Evolutionary conservation across 805 yeast species (phyloP), one percentile per base, ranked within the genome.

Genomic region (Nakazawaea molendinolei): DNA sequence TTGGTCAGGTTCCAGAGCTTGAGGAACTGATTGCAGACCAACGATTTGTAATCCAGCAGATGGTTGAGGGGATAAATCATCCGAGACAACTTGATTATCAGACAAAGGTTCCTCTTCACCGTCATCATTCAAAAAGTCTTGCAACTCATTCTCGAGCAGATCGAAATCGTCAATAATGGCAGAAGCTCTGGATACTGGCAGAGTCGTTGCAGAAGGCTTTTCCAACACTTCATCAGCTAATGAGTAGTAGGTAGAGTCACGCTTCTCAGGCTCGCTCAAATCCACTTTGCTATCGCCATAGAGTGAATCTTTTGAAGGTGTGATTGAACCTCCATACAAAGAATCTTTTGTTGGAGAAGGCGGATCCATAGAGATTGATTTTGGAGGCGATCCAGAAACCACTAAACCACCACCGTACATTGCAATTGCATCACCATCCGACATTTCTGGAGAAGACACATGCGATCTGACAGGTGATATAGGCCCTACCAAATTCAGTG

Each of bases 141-240:
- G 41, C 17, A 38, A 26, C 26, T 38, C 41, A 20, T 38, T 38
- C 26, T 38, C 41, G 28, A 38, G 25, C 14, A 14, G n/a, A 15
- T 33, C 32, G 23, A 38, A 38, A 24, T 30, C 30, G 17, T 38
- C 41, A 10, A 30, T 24, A 5, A 38, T 33, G 6, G 36, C 34
- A 5, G 41, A 38, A 3, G 41, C 28, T 21, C 41, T 23, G 18
- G 41, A 29, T 9, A 18, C 33, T 8, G 10, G 19, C 21, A 6
- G 10, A 20, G 14, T 5, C 6, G 23, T 18, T 10, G 20, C 30
- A 8, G 17, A 5, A 14, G 14, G 19, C 30, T 14, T 6, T 19
- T 27, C 7, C 18, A 6, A 14, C 6, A 6, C 18, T 6, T 13
- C 19, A 5, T 14, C 19, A 12, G 15, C 10, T 19, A 27, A 15